Conservation (phyloP, 352 stramenopile genomes). For the Globisporangium polare region DNA sequence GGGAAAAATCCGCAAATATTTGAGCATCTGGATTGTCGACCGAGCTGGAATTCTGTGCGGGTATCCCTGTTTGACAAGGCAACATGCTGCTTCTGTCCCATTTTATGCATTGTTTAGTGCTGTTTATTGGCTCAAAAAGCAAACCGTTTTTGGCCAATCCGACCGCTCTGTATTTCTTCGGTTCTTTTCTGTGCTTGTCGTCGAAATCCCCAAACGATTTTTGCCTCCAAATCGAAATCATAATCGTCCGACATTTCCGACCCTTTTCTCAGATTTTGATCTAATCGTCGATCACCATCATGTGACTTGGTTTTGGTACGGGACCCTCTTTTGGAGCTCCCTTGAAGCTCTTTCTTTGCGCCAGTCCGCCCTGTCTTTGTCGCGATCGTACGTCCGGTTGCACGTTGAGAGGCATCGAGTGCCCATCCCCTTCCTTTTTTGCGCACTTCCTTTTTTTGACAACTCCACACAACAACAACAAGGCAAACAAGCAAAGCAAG, state of each 20-base stretch:
- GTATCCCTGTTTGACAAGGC: not conserved
- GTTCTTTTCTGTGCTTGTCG: not conserved
- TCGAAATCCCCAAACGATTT: not conserved
- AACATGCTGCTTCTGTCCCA: too few relatives aligned
- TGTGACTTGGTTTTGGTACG: not conserved
- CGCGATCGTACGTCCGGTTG: not conserved
- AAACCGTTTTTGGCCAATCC: too few relatives aligned
- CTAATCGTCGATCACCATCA: not conserved
- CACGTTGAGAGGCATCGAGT: not conserved
- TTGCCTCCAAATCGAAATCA: not conserved
- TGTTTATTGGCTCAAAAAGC: too few relatives aligned
- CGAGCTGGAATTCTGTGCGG: not conserved
- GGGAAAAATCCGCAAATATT: not conserved
- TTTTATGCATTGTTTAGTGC: too few relatives aligned
- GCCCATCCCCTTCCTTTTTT: not conserved
- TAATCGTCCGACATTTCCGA: not conserved
- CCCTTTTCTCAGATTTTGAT: not conserved
- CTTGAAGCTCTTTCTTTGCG: too few relatives aligned
- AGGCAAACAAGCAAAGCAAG: too few relatives aligned
- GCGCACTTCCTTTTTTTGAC: not conserved
- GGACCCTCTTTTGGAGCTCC: not conserved
- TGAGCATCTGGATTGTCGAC: not conserved
- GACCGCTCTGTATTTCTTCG: too few relatives aligned
- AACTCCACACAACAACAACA: not conserved
- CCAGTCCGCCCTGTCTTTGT: not conserved